A percentile compares a stretch with the other conserved stretches of the same genome.
Evolutionary conservation across 2,329 filamentous ascomycete species (phyloP).

Genomic region (Xylariaceae sp.): DNA sequence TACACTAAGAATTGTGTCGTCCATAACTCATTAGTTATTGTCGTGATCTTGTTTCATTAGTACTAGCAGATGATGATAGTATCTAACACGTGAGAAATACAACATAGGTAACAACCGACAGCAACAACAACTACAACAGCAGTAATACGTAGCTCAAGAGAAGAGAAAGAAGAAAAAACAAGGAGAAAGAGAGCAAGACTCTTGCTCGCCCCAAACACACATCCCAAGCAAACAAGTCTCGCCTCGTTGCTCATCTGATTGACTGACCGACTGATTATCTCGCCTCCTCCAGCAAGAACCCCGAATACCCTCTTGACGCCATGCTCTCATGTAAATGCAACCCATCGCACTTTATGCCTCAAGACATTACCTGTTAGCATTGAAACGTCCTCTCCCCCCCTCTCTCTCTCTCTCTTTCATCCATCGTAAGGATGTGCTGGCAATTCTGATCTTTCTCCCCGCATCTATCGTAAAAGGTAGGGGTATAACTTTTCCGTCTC

Average conservation of each 20-base stretch:
- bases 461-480: not conserved
- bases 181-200: not conserved
- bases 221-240: not conserved
- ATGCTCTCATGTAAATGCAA: conserved; percentile 7
- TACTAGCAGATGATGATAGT: not conserved
- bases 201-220: not conserved
- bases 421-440: not conserved
- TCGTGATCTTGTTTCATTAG: not conserved
- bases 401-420: not conserved
- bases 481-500: not conserved
- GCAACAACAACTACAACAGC: not conserved
- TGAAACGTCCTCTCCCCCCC: not conserved
- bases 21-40: not conserved
- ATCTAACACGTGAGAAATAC: not conserved
- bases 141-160: not conserved
- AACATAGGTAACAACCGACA: not conserved
- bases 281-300: not conserved
- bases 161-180: not conserved
- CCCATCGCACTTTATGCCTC: not conserved
- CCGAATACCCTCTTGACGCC: not conserved
- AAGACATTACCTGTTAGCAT: not conserved
- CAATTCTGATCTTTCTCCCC: not conserved
- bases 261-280: not conserved
- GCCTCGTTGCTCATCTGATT: not conserved
- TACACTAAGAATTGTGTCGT: not conserved